phyloP scores from a whole-genome alignment of 805 yeast species.

The Yamadazyma kitorensis region DNA sequence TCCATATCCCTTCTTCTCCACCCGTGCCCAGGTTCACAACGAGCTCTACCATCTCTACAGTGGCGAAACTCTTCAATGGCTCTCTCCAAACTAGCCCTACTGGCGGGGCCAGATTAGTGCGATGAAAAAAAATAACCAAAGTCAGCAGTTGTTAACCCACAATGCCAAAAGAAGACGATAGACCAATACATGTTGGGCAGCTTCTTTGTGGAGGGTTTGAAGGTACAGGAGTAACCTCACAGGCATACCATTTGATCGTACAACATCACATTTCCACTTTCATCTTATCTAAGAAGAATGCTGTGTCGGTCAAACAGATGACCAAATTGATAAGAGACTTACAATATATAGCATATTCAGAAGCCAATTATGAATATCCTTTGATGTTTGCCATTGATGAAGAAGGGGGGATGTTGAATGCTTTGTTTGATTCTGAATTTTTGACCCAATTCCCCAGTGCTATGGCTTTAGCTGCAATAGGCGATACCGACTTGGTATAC shows the following conservation, averaged over 20 bases:
- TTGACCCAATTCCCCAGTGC: conserved; percentile 63
- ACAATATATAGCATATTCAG: conserved; percentile 49
- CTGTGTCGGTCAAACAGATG: conserved; percentile 47
- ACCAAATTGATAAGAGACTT: conserved; percentile 48
- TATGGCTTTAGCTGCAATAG: conserved; percentile 60
- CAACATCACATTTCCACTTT: conserved; percentile 51
- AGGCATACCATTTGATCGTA: conserved; percentile 50
- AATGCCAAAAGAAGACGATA: no score
- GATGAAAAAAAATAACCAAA: no score
- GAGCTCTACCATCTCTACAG: no score
- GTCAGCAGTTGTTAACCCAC: no score
- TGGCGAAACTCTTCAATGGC: no score
- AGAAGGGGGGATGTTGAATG: conserved; percentile 63
- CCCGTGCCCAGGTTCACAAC: no score
- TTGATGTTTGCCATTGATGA: conserved; percentile 57
- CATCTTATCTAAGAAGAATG: conserved; percentile 51
- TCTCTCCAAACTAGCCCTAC: no score
- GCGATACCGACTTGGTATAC: conserved; percentile 46
- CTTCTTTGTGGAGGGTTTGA: conserved; percentile 59
- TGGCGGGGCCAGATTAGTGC: no score
- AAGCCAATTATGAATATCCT: conserved; percentile 50
- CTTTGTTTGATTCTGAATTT: conserved; percentile 49
- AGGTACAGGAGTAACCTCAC: conserved; percentile 51
- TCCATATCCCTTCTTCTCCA: no score
- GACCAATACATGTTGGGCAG: no score